Evolutionary conservation across 1,139 yeast genomes (phyloP).

Genomic region (Sugiyamaella novakii): DNA sequence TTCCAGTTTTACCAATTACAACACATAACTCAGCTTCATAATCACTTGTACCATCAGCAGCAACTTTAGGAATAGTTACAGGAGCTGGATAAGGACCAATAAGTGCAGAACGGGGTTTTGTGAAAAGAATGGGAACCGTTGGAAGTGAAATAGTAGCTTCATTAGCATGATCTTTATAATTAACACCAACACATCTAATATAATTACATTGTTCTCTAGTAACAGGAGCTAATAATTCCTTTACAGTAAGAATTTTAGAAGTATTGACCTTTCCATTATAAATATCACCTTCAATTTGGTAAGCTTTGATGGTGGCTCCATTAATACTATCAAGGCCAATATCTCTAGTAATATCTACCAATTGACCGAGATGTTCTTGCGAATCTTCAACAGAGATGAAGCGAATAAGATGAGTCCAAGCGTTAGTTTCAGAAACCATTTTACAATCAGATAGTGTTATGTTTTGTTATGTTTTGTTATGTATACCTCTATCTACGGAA

Average conservation of each 20-base stretch:
- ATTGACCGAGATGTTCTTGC: conserved; percentile 14
- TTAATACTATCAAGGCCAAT: conserved; percentile 13
- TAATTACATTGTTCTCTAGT: conserved; percentile 24
- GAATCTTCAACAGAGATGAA: conserved; percentile 16
- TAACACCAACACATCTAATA: conserved; percentile 22
- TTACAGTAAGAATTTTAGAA: conserved; percentile 16
- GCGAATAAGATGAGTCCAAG: conserved; percentile 18
- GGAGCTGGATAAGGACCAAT: conserved; percentile 20
- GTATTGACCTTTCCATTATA: conserved; percentile 7
- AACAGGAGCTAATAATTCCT: conserved; percentile 22
- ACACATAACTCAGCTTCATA: conserved; percentile 58
- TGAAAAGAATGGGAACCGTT: conserved; percentile 21
- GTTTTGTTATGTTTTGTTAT: no score
- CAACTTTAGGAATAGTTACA: conserved; percentile 20
- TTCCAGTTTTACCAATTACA: conserved; percentile 53
- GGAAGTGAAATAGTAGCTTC: conserved; percentile 23
- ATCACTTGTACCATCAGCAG: conserved; percentile 36
- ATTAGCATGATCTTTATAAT: conserved; percentile 22
- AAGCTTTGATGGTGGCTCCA: conserved; percentile 5
- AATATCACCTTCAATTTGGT: conserved; percentile 15
- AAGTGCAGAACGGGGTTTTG: conserved; percentile 18
- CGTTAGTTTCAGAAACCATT: conserved; percentile 1
- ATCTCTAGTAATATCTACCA: conserved; percentile 13
- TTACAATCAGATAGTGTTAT: no score
- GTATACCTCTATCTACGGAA: no score